Conservation (phyloP, 176 grass and related monocot genomes). For the Aegilops longissima region DNA sequence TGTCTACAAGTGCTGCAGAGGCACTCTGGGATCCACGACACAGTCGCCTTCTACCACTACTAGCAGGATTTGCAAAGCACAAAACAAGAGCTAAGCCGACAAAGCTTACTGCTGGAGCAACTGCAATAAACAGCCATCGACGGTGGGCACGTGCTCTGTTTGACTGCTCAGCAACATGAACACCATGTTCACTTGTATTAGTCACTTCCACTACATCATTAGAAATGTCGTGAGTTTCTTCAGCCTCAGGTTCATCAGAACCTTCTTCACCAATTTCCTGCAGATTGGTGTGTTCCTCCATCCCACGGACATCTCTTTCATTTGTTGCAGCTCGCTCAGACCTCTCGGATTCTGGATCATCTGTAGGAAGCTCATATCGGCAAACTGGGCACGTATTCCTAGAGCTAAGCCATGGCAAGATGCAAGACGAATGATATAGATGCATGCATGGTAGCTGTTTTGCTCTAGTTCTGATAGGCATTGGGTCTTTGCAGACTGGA, state of each 20-base stretch:
- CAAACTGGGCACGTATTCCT: conserved; percentile 96
- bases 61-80: conserved; percentile 64
- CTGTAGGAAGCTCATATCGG: conserved; percentile 74
- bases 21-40: conserved; percentile 32
- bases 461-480: conserved; percentile 46
- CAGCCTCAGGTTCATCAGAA: conserved; percentile 46
- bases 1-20: conserved; percentile 27
- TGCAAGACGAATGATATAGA: conserved; percentile 78
- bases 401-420: conserved; percentile 73
- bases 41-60: conserved; percentile 40
- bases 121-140: conserved; percentile 63
- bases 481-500: conserved; percentile 80
- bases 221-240: conserved; percentile 21
- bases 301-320: conserved; percentile 19
- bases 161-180: conserved; percentile 32
- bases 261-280: conserved; percentile 33
- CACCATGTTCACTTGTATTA: conserved; percentile 22
- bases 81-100: conserved; percentile 75
- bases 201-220: conserved; percentile 18
- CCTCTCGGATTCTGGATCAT: conserved; percentile 73
- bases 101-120: conserved; percentile 69
- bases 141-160: conserved; percentile 24
- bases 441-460: conserved; percentile 78
- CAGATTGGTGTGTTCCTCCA: not conserved
- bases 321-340: conserved; percentile 39